Evolutionary conservation across 495 filamentous ascomycete species (phyloP).

Genomic region (Durotheca rogersii): DNA sequence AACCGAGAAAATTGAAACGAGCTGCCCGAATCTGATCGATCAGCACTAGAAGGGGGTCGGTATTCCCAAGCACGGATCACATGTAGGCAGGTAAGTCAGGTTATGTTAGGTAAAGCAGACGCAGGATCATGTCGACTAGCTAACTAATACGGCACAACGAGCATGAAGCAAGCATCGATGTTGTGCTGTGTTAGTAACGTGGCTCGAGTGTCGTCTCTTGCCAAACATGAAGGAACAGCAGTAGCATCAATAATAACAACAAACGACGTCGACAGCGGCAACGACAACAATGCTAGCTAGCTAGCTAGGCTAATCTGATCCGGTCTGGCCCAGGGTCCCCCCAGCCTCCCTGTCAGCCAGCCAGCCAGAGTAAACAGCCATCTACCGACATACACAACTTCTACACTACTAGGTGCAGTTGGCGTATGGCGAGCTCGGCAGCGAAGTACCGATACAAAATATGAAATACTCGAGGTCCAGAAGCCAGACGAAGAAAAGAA

Average conservation of each 20-base stretch:
- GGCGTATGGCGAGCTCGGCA: neutral
- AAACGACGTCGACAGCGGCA: too few species aligned
- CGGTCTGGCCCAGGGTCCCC: too few species aligned
- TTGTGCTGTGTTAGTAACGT: neutral
- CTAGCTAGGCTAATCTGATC: neutral
- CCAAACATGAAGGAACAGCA: neutral
- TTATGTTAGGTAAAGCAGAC: neutral
- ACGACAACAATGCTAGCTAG: neutral
- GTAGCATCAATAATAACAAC: neutral
- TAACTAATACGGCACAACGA: neutral
- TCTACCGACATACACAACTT: too few species aligned
- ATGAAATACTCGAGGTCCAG: neutral
- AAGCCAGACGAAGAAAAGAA: neutral
- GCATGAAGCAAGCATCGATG: neutral
- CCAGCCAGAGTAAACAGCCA: too few species aligned
- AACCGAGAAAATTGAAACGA: neutral
- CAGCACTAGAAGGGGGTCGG: neutral
- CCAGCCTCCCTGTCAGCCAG: too few species aligned
- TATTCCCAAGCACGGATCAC: neutral
- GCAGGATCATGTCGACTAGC: too few species aligned
- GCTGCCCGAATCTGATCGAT: neutral
- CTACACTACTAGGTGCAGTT: neutral
- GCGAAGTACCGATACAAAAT: neutral
- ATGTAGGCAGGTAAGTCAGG: neutral
- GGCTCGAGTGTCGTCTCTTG: neutral